Conservation (phyloP, 495 filamentous ascomycete genomes). For the Neurospora hispaniola region DNA sequence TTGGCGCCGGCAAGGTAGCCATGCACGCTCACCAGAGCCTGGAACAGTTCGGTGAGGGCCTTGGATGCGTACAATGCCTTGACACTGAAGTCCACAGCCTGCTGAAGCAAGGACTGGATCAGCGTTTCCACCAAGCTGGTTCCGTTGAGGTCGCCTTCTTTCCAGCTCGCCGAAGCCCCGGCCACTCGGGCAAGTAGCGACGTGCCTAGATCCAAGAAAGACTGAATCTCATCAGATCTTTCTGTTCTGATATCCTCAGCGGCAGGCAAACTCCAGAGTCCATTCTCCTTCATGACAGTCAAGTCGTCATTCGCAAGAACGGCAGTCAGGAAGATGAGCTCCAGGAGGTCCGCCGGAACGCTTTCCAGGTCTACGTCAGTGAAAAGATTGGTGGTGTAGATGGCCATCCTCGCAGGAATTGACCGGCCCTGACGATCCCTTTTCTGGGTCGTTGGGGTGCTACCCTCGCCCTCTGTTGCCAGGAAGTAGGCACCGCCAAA, state of each 20-base stretch:
- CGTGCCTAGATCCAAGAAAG: slow-evolving; percentile 48
- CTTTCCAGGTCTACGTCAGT: slow-evolving; percentile 18
- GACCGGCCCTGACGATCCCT: slow-evolving; percentile 62
- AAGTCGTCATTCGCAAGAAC: slow-evolving; percentile 36
- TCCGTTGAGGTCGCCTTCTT: slow-evolving; percentile 16
- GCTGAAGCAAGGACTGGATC: slow-evolving; percentile 26
- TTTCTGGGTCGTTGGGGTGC: slow-evolving; percentile 13
- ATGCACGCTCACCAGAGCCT: slow-evolving; percentile 25
- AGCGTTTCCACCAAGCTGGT: slow-evolving; percentile 22
- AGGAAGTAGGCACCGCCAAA: slow-evolving; percentile 63
- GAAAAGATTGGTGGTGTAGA: slow-evolving; percentile 52
- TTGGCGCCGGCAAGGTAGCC: slow-evolving; percentile 19
- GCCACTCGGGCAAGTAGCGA: slow-evolving; percentile 42
- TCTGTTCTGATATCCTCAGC: slow-evolving; percentile 33
- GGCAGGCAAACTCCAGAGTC: slow-evolving; percentile 25
- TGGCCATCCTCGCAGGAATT: slow-evolving; percentile 59
- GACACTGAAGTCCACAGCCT: slow-evolving; percentile 21
- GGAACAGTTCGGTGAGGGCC: slow-evolving; percentile 31
- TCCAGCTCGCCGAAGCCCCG: slow-evolving; percentile 20
- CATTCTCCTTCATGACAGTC: slow-evolving; percentile 19
- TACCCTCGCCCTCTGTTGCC: slow-evolving; percentile 27
- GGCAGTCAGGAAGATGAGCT: slow-evolving; percentile 28
- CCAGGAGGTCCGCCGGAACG: slow-evolving; percentile 29
- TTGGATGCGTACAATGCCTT: slow-evolving; percentile 40
- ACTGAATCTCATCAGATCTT: slow-evolving; percentile 40